Evolutionary conservation across 73 alveolate species (phyloP), one percentile per base, ranked within the genome.

Genomic region (Paramecium caudatum): DNA sequence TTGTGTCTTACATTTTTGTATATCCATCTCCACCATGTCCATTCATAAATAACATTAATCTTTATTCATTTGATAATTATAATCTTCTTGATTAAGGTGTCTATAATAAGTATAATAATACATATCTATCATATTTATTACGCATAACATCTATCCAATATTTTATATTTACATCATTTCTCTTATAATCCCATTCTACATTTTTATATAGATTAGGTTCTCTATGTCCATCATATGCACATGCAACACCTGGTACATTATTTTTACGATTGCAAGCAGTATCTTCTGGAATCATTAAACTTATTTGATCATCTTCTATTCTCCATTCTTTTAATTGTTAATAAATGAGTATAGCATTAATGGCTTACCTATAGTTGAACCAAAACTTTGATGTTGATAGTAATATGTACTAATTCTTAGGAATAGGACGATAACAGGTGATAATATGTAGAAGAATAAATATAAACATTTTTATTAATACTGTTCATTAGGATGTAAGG

Each of bases 21-120:
- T 85, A 85, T 4, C 92, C 92, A 36, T 63, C 82, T 61, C 92
- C 92, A 34, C 92, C 92, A 36, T 85, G 92, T 19, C 92, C 92
- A 61, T 46, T 62, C 47, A 85, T 32, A 19, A 47, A 62, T 41
- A 74, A 61, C 19, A 85, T 39, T 15, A 85, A 27, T 47, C 43
- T 85, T 4, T 49, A 21, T 21, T 62, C 68, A 39, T 85, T 85
- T 5, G 61, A 46, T 17, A 74, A 33, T 0, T 39, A 48, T 19
- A 85, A 5, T 62, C 92, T 85, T 74, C 74, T 85, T 10, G 92
- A 85, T 85, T 74, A 61, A 0, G 92, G 92, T 16, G 92, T 85
- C 92, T 85, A 0, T 61, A 13, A 61, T 61, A 61, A 33, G 25
- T 33, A 34, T 17, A 34, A 37, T 5, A 3, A 32, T 85, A 85